These are phyloP conservation scores for Tolypocladium sp. DNA, from an alignment of 2,329 filamentous ascomycete species.

Conservation along the genomic window DNA sequence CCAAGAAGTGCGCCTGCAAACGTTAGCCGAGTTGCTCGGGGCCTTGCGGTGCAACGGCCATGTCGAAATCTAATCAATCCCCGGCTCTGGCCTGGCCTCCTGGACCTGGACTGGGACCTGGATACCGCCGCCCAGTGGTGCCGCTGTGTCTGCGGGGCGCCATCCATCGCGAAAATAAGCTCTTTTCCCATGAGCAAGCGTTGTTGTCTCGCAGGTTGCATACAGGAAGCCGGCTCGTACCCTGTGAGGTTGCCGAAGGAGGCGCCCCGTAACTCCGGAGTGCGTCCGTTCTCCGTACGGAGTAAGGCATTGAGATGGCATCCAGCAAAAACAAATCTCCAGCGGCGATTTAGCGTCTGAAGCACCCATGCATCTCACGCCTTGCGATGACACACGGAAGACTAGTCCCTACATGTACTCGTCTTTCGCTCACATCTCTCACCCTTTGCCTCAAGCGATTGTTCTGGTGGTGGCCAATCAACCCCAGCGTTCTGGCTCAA, in stretches of 20 bases:
- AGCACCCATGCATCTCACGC: neutral
- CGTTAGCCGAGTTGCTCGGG: neutral
- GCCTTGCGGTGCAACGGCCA: neutral
- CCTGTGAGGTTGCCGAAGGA: neutral
- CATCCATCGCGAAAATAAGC: neutral
- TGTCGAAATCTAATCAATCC: neutral
- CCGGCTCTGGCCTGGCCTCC: neutral
- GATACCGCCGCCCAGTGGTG: neutral
- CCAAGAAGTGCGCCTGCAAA: neutral
- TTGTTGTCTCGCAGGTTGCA: constrained; percentile 1
- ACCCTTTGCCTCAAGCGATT: neutral
- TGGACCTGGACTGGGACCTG: neutral
- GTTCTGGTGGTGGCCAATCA: neutral
- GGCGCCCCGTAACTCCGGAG: neutral
- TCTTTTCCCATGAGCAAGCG: neutral
- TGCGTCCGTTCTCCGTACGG: neutral
- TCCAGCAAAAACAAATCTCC: neutral
- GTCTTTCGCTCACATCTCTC: neutral
- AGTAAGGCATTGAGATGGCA: neutral
- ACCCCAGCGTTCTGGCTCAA: neutral
- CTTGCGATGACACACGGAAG: neutral
- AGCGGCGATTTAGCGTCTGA: neutral
- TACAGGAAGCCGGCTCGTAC: neutral
- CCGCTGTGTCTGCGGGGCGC: neutral
- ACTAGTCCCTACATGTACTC: no score